Evolutionary conservation across 768 basidiomycete genomes (phyloP), one percentile per base, ranked within the genome.

Genomic region (Pluteus cervinus): DNA sequence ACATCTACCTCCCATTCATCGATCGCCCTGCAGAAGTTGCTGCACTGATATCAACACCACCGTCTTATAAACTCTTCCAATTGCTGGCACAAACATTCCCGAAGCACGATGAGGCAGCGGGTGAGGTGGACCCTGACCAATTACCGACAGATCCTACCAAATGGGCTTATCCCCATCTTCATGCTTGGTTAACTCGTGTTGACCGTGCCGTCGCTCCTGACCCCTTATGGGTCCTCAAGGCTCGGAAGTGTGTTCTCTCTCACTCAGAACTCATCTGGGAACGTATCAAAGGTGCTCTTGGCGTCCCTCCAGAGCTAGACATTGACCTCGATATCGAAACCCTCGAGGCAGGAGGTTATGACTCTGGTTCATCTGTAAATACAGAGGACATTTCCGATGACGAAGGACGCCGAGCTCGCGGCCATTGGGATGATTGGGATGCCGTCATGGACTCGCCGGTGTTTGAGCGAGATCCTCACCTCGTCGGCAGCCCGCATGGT

Each of bases 221-320:
- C 50, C 66, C 70, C 14, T 51, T 76, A 21, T 96, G 88, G 87
- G 76, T 82, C 31, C 66, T 71, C 50, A 73, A 74, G 7, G 75
- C 79, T 0, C 79, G 88, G n/a, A 71, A 69, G 38, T 90, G 88
- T 49, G 74, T 94, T 48, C 66, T 85, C 15, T 61, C 74, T 17
- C 81, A 81, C 46, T 84, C 80, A 10, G 90, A 93, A 51, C 75
- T 90, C 26, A 81, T 93, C 39, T 96, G 91, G 91, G 89, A 93
- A 56, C 75, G 89, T 40, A 65, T 93, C 51, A 92, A 91, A 50
- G 83, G 79, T 21, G 89, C 86, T 0, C 65, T 96, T 2, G 91
- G 91, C 4, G 81, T 91, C 4, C 90, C 91, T 7, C 82, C 81
- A 0, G 89, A 93, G 50, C 66, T 93, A 15, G 82, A 88, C 46